Evolutionary conservation across 2,329 filamentous ascomycete genomes (phyloP).

Genomic region (Neocatenulostroma microsporum): DNA sequence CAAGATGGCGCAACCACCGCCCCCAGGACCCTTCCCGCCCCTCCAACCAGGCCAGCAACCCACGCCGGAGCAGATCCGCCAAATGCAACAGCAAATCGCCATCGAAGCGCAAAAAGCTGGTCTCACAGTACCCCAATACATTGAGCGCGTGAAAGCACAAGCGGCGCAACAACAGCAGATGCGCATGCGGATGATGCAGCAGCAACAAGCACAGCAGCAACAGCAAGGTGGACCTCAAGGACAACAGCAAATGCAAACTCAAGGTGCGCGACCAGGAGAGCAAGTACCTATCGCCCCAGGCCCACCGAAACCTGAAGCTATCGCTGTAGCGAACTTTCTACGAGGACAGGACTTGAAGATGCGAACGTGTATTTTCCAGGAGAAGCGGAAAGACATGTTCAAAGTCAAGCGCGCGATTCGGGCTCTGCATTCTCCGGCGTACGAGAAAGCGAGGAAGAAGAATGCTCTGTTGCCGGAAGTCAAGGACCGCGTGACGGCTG

Average conservation of each 20-base stretch:
- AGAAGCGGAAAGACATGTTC: conserved; percentile 98
- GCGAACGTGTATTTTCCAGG: conserved; percentile 85
- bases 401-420: conserved; percentile 94
- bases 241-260: conserved; percentile 25
- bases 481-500: conserved; percentile 77
- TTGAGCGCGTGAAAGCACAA: conserved; percentile 48
- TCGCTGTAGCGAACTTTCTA: conserved; percentile 85
- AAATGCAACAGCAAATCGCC: conserved; percentile 75
- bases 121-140: conserved; percentile 77
- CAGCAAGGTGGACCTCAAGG: conserved; percentile 31
- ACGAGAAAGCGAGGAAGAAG: conserved; percentile 81
- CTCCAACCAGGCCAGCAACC: conserved; percentile 46
- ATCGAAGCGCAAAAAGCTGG: conserved; percentile 76
- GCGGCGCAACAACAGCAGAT: conserved; percentile 51
- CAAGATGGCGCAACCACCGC: conserved; percentile 4
- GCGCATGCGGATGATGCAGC: conserved; percentile 29
- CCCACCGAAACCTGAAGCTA: conserved; percentile 78
- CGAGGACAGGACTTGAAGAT: conserved; percentile 77
- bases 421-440: conserved; percentile 78
- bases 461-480: conserved; percentile 83
- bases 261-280: conserved; percentile 41
- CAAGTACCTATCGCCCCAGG: conserved; percentile 64
- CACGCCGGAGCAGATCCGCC: conserved; percentile 73
- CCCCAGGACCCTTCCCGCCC: conserved; percentile 6
- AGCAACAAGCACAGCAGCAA: conserved; percentile 30